Conservation (phyloP, 2,329 filamentous ascomycete species). For the Aspergillus pseudoviridinutans region DNA sequence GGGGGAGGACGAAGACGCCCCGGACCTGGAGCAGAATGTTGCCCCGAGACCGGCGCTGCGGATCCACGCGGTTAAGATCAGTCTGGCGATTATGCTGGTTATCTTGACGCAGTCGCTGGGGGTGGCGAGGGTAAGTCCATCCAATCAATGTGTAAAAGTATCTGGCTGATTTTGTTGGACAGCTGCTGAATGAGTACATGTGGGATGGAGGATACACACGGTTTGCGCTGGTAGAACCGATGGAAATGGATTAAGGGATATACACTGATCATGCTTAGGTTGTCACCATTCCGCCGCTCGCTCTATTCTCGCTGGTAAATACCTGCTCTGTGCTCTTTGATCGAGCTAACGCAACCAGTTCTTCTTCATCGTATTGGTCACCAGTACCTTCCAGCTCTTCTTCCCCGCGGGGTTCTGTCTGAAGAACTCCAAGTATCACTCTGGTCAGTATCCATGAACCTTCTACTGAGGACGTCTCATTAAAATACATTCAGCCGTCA, state of each 20-base stretch:
- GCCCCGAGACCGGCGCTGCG: slow-evolving; percentile 6
- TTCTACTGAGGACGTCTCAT: too few relatives aligned
- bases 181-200: slow-evolving; percentile 11
- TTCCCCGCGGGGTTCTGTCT: slow-evolving; percentile 44
- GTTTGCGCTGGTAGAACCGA: slow-evolving; percentile 9
- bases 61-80: slow-evolving; percentile 11
- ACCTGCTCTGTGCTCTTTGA: background rate
- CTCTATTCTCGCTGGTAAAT: slow-evolving; percentile 11
- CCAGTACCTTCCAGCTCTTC: slow-evolving; percentile 40
- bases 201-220: slow-evolving; percentile 11
- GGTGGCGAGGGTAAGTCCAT: slow-evolving; percentile 6
- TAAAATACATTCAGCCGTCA: slow-evolving; percentile 22
- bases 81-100: slow-evolving; percentile 13
- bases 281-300: slow-evolving; percentile 10
- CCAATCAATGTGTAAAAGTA: background rate
- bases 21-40: slow-evolving; percentile 8
- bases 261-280: slow-evolving; percentile 1
- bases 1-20: slow-evolving; percentile 4
- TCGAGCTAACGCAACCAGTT: slow-evolving; percentile 23
- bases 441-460: slow-evolving; percentile 26
- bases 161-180: background rate
- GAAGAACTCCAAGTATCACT: slow-evolving; percentile 46
- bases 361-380: slow-evolving; percentile 46
- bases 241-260: background rate
- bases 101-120: slow-evolving; percentile 13